Conservation (phyloP, 1,284 basidiomycete species). For the Sphagnurus paluster region DNA sequence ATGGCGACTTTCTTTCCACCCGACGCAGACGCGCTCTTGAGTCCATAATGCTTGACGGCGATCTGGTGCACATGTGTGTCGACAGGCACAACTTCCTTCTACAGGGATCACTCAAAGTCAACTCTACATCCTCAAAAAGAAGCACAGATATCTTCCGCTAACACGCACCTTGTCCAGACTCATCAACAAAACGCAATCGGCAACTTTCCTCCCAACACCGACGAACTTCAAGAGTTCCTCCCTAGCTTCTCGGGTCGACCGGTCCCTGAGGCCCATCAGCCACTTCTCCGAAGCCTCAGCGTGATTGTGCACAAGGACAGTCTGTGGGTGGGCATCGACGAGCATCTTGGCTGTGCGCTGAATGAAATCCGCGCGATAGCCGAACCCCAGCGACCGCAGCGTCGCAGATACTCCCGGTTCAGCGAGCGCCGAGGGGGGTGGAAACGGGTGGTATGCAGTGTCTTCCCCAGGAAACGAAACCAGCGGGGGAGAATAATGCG, state of each 20-base stretch:
- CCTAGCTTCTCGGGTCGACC: slow-evolving; percentile 62
- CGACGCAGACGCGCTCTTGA: slow-evolving; percentile 45
- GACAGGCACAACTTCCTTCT: slow-evolving; percentile 86
- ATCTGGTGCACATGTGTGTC: slow-evolving; percentile 93
- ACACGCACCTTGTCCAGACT: slow-evolving; percentile 81
- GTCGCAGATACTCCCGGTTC: slow-evolving; percentile 58
- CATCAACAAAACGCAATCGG: slow-evolving; percentile 95
- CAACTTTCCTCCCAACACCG: slow-evolving; percentile 95
- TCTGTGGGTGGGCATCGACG: slow-evolving; percentile 50
- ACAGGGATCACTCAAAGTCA: too few species aligned
- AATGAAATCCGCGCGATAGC: slow-evolving; percentile 93
- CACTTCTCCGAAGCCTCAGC: slow-evolving; percentile 58
- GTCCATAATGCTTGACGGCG: slow-evolving; percentile 78
- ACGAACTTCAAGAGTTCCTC: slow-evolving; percentile 77
- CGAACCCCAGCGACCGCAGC: slow-evolving; percentile 88
- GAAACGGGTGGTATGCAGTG: slow-evolving; percentile 80
- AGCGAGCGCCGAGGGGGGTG: slow-evolving; percentile 71
- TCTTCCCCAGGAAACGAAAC: slow-evolving; percentile 39
- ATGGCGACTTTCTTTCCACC: slow-evolving; percentile 57
- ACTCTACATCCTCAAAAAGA: too few species aligned
- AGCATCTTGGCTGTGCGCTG: slow-evolving; percentile 83
- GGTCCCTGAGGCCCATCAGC: slow-evolving; percentile 56
- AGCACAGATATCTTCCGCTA: slow-evolving; percentile 79
- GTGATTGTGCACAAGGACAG: slow-evolving; percentile 19
- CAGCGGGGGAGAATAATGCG: slow-evolving; percentile 69